phyloP scores from a whole-genome alignment of 768 basidiomycete species.

The Megacollybia marginata region DNA sequence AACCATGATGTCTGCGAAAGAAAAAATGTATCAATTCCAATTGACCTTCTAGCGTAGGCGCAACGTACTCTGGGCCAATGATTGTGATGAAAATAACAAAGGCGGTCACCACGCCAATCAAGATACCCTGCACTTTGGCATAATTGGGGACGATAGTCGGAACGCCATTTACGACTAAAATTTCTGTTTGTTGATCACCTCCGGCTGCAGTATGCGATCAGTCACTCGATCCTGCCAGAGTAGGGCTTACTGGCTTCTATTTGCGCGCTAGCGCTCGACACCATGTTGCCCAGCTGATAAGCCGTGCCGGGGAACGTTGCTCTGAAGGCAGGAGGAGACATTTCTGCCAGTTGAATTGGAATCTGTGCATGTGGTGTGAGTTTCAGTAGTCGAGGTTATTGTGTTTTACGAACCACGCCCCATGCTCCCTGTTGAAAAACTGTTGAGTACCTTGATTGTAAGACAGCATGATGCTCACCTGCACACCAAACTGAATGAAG shows the following conservation, averaged over 20 bases:
- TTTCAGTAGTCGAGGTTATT: constrained; percentile 27
- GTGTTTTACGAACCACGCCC: constrained; percentile 65
- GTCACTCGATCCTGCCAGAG: constrained; percentile 23
- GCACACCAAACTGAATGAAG: constrained; percentile 81
- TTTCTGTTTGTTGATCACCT: constrained; percentile 47
- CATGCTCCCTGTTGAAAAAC: constrained; percentile 63
- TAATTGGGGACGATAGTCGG: constrained; percentile 50
- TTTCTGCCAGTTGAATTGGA: constrained; percentile 76
- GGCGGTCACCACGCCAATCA: constrained; percentile 75
- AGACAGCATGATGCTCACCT: no score
- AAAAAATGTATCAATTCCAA: not conserved
- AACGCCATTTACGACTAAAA: constrained; percentile 36
- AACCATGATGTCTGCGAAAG: constrained; percentile 54
- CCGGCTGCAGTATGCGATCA: constrained; percentile 37
- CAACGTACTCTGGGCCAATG: constrained; percentile 66
- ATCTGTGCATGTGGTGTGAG: constrained; percentile 35
- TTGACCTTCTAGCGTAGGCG: not conserved
- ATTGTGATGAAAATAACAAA: constrained; percentile 72
- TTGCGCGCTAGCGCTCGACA: constrained; percentile 69
- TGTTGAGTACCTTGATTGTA: no score
- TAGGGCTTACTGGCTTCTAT: constrained; percentile 63
- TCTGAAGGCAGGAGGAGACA: constrained; percentile 84
- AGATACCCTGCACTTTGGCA: constrained; percentile 78
- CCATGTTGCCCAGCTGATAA: constrained; percentile 78
- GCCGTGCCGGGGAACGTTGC: constrained; percentile 83